Base-by-base conservation (phyloP, 1,139 yeast genomes). In the Sugiyamaella castrensis region DNA sequence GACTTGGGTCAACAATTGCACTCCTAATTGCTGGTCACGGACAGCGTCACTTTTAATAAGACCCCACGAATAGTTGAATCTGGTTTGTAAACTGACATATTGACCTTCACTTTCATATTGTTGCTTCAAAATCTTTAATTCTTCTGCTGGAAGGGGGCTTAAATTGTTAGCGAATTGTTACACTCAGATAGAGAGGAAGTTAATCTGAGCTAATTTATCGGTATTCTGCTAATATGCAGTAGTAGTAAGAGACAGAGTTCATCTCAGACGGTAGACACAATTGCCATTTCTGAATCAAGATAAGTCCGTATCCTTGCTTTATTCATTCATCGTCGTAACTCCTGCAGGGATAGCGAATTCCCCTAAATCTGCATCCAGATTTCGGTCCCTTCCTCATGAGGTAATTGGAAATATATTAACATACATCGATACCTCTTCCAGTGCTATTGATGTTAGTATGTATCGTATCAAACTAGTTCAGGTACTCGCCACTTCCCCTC, bases 41-140 rank as follows among this genome's bases (percentile, higher is more conserved):
- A 74, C 73, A 40, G 74, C 71, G 44, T 68, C 62, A 4, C 95
- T 81, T 64, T 89, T 89, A 54, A 94, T 80, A 47, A 92, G 72
- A 1, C 95, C 98, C 98, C 99, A 94, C 0, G 97, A 95, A 61
- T 87, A 87, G 68, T 92, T 94, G 75, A 94, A 94, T 52, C 82
- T 79, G 3, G 96, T 84, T 66, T 88, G 97, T 0, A 87, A 76
- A 0, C 89, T 76, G 0, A 88, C 91, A 44, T 77, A 73, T 8
- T 94, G 95, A 36, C 86, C 83, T 65, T 94, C 98, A 1, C 84
- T 74, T 32, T 82, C 79, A 40, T 88, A 87, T 60, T 91, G 97
- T 60, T 83, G 79, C 53, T 80, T 81, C 37, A 92, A 76, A 3
- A 89, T 77, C 13, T 79, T 82, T 42, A 94, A 74, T 63, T 92